Evolutionary conservation across 2,329 filamentous ascomycete species (phyloP), one percentile per base, ranked within the genome.

Genomic region (Parascedosporium putredinis): DNA sequence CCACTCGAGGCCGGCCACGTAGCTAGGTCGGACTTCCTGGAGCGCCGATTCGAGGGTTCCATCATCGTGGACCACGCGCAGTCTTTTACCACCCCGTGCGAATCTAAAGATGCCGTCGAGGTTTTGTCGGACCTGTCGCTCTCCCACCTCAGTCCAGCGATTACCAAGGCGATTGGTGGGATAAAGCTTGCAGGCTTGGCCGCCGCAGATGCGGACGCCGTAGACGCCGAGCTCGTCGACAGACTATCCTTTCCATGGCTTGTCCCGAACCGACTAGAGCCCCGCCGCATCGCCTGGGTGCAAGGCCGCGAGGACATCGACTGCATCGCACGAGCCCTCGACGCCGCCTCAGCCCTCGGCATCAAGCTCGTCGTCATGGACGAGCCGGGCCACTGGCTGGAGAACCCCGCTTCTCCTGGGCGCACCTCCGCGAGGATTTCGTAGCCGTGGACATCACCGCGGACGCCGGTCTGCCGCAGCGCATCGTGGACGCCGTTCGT

Each of bases 341-440:
- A 53, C 5, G 58, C 62, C 6, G 65, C 64, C 9, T 45, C 47
- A 18, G 63, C 64, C 2, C 56, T 70, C 2, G 64, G 64, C 3
- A 64, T 71, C 31, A 53, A 55, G 0, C 42, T 71, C 1, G 59
- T 69, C 23, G 56, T 69, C 5, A 31, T 68, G 12, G 68, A 69
- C 50, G 50, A 58, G 12, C 54, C 60, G 0, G 65, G 62, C 4
- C 65, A 70, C 54, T 70, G 66, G 66, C 55, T 70, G n/a, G 53
- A 67, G 51, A 54, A 56, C 10, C 49, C 52, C 23, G 36, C 27
- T 27, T n/a, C 12, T 16, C 27, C 20, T 57, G 58, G 47, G 52
- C 57, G 2, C 49, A 61, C 47, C 55, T 60, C 23, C 59, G 64
- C 1, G 63, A 67, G 22, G 64, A 55, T 1, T 66, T 68, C 45